Conservation (phyloP, 2,329 filamentous ascomycete species). For the Alternaria gaisen region DNA sequence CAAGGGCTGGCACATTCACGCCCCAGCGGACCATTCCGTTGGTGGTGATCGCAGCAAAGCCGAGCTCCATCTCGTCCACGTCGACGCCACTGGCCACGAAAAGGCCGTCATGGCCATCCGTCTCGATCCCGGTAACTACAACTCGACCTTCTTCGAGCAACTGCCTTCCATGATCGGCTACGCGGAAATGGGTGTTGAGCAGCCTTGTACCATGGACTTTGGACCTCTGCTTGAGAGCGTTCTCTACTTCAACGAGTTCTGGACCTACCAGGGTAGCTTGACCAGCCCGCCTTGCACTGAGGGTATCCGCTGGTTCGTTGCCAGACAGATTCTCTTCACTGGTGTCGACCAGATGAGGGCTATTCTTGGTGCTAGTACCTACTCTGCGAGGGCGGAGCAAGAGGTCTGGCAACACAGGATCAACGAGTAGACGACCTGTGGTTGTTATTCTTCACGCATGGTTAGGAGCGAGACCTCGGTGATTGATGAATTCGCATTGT, state of each 20-base stretch:
- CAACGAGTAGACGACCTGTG: constrained; percentile 42
- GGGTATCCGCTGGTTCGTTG: constrained; percentile 58
- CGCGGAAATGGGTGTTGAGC: constrained; percentile 41
- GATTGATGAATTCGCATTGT: not conserved
- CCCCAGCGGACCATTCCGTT: constrained; percentile 61
- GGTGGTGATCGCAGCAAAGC: constrained; percentile 55
- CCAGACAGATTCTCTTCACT: constrained; percentile 53
- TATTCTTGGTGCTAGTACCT: constrained; percentile 57
- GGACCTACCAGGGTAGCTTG: constrained; percentile 60
- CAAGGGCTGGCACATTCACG: constrained; percentile 62
- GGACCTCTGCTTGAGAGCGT: constrained; percentile 50
- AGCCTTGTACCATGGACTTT: constrained; percentile 42
- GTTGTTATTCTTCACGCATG: not conserved
- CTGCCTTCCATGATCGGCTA: constrained; percentile 54
- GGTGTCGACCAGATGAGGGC: constrained; percentile 59
- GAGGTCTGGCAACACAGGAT: constrained; percentile 59
- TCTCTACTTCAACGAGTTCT: constrained; percentile 55
- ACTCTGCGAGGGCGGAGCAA: constrained; percentile 55
- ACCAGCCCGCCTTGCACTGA: constrained; percentile 60
- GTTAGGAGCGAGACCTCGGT: not conserved
- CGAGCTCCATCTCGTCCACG: constrained; percentile 62
- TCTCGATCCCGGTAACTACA: constrained; percentile 55
- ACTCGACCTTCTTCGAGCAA: constrained; percentile 55
- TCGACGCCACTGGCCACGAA: constrained; percentile 53
- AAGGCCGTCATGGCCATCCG: constrained; percentile 59